These are phyloP conservation scores for Uncinocarpus reesii DNA, from an alignment of 2,329 filamentous ascomycete genomes.

Conservation along the genomic window DNA sequence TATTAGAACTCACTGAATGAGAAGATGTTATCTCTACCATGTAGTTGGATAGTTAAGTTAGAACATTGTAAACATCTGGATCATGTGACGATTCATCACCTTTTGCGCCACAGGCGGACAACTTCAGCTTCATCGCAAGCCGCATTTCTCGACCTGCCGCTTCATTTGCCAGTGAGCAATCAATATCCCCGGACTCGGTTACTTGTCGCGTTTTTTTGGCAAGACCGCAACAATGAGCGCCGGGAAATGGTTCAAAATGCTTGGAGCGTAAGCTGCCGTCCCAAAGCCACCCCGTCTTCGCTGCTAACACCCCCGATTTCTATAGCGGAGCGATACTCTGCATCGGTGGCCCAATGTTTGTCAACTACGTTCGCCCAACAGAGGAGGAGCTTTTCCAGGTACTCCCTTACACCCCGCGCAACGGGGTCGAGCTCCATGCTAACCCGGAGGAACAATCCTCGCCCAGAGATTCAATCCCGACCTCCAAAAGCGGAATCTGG, in stretches of 20 bases:
- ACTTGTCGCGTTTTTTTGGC: not conserved
- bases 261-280: slow-evolving; percentile 48
- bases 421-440: not conserved
- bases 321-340: slow-evolving; percentile 59
- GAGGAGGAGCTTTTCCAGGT: slow-evolving; percentile 81
- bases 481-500: slow-evolving; percentile 77
- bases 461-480: slow-evolving; percentile 84
- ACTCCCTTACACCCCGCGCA: slow-evolving; percentile 14
- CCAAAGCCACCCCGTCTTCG: not conserved
- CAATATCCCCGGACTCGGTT: not conserved
- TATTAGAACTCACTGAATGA: too few relatives aligned
- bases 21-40: too few relatives aligned
- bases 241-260: slow-evolving; percentile 55
- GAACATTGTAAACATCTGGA: too few relatives aligned
- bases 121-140: too few relatives aligned
- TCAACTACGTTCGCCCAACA: slow-evolving; percentile 60
- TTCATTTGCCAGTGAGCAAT: too few relatives aligned
- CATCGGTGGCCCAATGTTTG: slow-evolving; percentile 76
- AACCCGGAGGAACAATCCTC: slow-evolving; percentile 1
- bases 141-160: too few relatives aligned
- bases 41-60: too few relatives aligned
- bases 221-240: slow-evolving; percentile 17
- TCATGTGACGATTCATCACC: too few relatives aligned
- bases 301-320: slow-evolving; percentile 2
- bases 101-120: too few relatives aligned